Evolutionary conservation across 192 early-diverging fungal species (phyloP).

Genomic region (Coemansia sp.): DNA sequence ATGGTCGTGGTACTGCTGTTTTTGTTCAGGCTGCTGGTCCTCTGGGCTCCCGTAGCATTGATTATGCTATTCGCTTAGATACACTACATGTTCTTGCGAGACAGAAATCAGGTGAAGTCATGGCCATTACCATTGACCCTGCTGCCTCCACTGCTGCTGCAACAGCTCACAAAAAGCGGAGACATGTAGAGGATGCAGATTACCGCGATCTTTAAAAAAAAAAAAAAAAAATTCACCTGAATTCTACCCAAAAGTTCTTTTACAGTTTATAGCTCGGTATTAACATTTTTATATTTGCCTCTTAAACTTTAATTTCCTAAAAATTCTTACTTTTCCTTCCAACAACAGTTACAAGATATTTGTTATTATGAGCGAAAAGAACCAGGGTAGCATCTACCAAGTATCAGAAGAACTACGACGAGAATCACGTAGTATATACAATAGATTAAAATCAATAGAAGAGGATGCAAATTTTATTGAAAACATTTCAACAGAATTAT

Average conservation of each 20-base stretch:
- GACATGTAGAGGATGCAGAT: not conserved
- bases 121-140: slow-evolving; percentile 8
- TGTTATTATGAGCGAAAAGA: not conserved
- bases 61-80: slow-evolving; percentile 9
- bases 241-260: not conserved
- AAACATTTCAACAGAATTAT: slow-evolving; percentile 51
- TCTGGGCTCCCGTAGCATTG: not conserved
- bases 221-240: too few relatives aligned
- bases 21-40: slow-evolving; percentile 26
- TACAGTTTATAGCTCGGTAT: not conserved
- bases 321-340: not conserved
- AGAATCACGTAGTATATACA: slow-evolving; percentile 57
- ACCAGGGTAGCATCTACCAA: slow-evolving; percentile 6
- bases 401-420: slow-evolving; percentile 16
- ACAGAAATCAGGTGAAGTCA: slow-evolving; percentile 16
- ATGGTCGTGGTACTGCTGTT: slow-evolving; percentile 10
- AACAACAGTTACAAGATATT: not conserved
- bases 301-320: not conserved
- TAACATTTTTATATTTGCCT: not conserved
- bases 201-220: not conserved
- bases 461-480: slow-evolving; percentile 75
- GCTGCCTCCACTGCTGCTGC: too few relatives aligned
- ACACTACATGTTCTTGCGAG: slow-evolving; percentile 7
- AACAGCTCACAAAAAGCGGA: not conserved
- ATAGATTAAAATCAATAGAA: slow-evolving; percentile 75